A percentile compares a stretch with the other conserved stretches of the same genome.
These are phyloP conservation scores for Iberis pinnata DNA, from an alignment of 345 rosid species.

Conservation along the genomic window DNA sequence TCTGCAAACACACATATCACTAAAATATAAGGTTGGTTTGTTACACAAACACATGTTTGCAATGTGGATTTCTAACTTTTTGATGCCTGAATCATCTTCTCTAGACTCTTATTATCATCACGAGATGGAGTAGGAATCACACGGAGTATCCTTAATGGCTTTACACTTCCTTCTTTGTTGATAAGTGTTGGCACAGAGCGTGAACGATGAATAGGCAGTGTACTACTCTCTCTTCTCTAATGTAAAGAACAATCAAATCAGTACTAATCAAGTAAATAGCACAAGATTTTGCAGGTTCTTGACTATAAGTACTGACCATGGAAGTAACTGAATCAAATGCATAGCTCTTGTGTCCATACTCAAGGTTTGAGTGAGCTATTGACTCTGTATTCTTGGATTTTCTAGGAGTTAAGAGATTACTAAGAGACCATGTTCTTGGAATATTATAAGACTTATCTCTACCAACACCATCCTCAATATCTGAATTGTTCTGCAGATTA, in stretches of 20 bases:
- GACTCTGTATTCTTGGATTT: slow-evolving; percentile 47
- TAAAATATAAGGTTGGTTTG: slow-evolving; percentile 45
- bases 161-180: slow-evolving; percentile 47
- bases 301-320: slow-evolving; percentile 31
- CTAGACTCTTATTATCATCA: too few species aligned
- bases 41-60: slow-evolving; percentile 9
- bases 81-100: slow-evolving; percentile 26
- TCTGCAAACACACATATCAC: slow-evolving; percentile 72
- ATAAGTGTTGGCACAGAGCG: slow-evolving; percentile 63
- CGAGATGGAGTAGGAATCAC: slow-evolving; percentile 67
- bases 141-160: slow-evolving; percentile 36
- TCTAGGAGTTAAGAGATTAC: slow-evolving; percentile 50
- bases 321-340: slow-evolving; percentile 32
- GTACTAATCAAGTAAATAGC: not conserved
- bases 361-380: slow-evolving; percentile 70
- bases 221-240: slow-evolving; percentile 50
- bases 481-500: slow-evolving; percentile 38
- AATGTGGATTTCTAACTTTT: not conserved
- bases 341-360: slow-evolving; percentile 58
- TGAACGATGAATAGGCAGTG: slow-evolving; percentile 62
- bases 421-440: slow-evolving; percentile 59
- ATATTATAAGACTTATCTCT: slow-evolving; percentile 27
- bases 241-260: not conserved
- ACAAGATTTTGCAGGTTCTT: not conserved
- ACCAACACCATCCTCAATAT: slow-evolving; percentile 70